Base-by-base conservation (phyloP, 2,329 filamentous ascomycete genomes). In the Falciphora oryzae region DNA sequence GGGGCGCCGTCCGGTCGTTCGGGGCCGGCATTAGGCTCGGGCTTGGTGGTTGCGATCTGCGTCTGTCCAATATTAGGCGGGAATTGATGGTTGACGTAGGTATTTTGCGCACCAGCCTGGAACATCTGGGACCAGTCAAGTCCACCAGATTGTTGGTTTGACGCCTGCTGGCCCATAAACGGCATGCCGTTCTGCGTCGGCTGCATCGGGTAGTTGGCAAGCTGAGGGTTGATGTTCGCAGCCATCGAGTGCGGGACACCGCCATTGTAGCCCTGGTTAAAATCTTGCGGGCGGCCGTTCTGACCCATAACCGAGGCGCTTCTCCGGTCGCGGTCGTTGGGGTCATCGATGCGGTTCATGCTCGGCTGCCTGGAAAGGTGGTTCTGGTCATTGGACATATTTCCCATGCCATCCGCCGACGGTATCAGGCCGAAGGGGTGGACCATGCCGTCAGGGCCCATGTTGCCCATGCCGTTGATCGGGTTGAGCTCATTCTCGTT, bases 71-170 rank as follows among this genome's bases (percentile, higher is more conserved):
- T 81, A 81, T 88, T 88, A 83, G 88, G 79, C 75, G 82, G 79
- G 78, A 85, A 87, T 74, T 83, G 81, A 75, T 80, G 80, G 78
- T 81, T 84, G 80, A 85, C 83, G 78, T 85, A 87, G 77, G 82
- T 80, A 78, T 86, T 81, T 77, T 89, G 85, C 79, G 85, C 82
- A 83, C 87, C 87, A 80, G 87, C 78, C 80, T 88, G 89, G 81
- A 91, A 91, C 86, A 92, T 90, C 75, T 89, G 85, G 73, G 88
- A 84, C 89, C 89, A 92, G 79, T 92, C 89, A 80, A 89, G 80
- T 80, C 83, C 62, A 57, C 61, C 78, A 75, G 82, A 80, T 78
- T 84, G 81, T 78, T 87, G 85, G 76, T 83, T 83, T 77, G 82
- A 78, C 77, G 83, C 84, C 70, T 84, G 83, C 74, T 80, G 81